A percentile compares a stretch with the other conserved stretches of the same genome.
phyloP scores from a whole-genome alignment of 176 grass and related monocot genomes.

The Cocos nucifera region DNA sequence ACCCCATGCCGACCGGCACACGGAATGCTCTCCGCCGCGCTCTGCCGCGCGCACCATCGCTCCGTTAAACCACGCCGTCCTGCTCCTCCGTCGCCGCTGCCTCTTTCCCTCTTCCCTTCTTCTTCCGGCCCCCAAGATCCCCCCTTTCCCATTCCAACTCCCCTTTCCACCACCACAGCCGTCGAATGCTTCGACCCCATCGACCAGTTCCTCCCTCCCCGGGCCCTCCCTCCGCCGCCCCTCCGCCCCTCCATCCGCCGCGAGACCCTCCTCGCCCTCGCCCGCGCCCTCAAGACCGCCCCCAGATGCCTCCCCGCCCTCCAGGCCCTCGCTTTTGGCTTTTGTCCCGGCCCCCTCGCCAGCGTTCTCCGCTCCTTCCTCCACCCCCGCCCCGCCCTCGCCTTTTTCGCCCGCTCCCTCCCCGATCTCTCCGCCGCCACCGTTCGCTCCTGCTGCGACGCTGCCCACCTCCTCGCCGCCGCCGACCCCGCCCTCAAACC shows the following conservation, averaged over 20 bases:
- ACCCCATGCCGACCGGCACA: too few species aligned
- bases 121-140: not conserved
- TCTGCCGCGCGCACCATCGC: slow-evolving; percentile 36
- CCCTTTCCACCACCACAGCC: not conserved
- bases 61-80: not conserved
- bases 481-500: too few species aligned
- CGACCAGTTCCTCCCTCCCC: slow-evolving; percentile 13
- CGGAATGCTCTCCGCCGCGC: slow-evolving; percentile 17
- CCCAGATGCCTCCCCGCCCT: slow-evolving; percentile 2
- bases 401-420: slow-evolving; percentile 1
- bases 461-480: too few species aligned
- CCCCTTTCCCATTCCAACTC: not conserved
- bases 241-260: slow-evolving; percentile 11
- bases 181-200: slow-evolving; percentile 11
- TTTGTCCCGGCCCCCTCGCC: not conserved
- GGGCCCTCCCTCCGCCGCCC: not conserved
- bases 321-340: not conserved
- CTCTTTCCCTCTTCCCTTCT: not conserved
- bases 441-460: too few species aligned
- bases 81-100: not conserved
- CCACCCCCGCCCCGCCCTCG: not conserved
- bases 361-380: slow-evolving; percentile 1
- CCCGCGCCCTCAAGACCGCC: slow-evolving; percentile 11
- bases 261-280: slow-evolving; percentile 12
- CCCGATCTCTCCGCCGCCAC: not conserved